phyloP scores from a whole-genome alignment of 1,284 basidiomycete genomes.

The Crepidotus sp. region DNA sequence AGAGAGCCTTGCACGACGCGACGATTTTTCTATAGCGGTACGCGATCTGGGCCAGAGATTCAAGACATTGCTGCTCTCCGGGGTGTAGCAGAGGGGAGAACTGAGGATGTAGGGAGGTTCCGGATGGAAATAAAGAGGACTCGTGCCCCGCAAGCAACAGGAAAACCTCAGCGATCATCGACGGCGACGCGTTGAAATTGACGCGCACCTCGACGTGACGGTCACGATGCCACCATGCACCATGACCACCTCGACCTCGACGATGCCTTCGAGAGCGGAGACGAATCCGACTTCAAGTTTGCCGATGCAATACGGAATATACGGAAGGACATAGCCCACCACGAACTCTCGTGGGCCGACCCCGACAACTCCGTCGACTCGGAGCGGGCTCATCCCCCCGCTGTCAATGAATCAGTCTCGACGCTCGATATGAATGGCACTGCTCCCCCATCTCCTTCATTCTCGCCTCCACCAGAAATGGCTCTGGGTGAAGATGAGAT shows the following conservation, averaged over 20 bases:
- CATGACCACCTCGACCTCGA: constrained; percentile 40
- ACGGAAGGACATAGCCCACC: constrained; percentile 44
- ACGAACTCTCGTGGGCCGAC: constrained; percentile 32
- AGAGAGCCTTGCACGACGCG: constrained; percentile 39
- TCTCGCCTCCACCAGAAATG: constrained; percentile 22
- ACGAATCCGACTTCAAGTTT: constrained; percentile 42
- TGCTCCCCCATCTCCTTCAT: constrained; percentile 21
- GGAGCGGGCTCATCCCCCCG: constrained; percentile 24
- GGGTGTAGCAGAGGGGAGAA: constrained; percentile 73
- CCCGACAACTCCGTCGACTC: constrained; percentile 21
- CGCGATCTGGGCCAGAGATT: constrained; percentile 65
- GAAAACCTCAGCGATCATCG: constrained; percentile 78
- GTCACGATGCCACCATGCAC: neutral
- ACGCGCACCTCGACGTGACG: neutral
- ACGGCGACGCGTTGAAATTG: neutral
- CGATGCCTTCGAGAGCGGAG: constrained; percentile 61
- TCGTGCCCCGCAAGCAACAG: constrained; percentile 77
- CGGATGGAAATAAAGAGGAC: constrained; percentile 66
- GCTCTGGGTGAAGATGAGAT: constrained; percentile 26
- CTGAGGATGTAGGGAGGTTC: constrained; percentile 51
- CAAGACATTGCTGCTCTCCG: constrained; percentile 74
- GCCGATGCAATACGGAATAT: constrained; percentile 49
- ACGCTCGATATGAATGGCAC: constrained; percentile 43
- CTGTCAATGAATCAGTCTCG: constrained; percentile 44
- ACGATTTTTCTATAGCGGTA: constrained; percentile 66